Conservation (phyloP, 2,329 filamentous ascomycete genomes). For the Simplicillium aogashimaense region DNA sequence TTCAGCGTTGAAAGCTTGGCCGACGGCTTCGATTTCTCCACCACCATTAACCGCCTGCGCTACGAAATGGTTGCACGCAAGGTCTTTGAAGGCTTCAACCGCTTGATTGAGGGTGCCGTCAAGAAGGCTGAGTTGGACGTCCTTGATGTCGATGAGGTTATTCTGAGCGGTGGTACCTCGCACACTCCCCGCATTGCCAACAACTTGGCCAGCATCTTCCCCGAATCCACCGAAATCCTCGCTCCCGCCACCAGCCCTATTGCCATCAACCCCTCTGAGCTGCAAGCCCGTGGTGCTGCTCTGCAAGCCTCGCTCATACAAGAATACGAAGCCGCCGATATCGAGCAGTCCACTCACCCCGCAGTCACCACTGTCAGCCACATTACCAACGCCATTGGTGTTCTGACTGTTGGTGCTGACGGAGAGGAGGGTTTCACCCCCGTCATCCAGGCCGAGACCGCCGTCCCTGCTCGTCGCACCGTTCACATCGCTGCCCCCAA, state of each 20-base stretch:
- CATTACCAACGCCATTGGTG: slow-evolving; percentile 78
- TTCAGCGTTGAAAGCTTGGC: slow-evolving; percentile 89
- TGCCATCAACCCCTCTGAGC: slow-evolving; percentile 89
- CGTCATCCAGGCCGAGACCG: slow-evolving; percentile 77
- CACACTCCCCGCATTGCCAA: slow-evolving; percentile 89
- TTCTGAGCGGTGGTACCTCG: slow-evolving; percentile 82
- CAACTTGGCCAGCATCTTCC: slow-evolving; percentile 73
- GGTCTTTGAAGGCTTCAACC: slow-evolving; percentile 80
- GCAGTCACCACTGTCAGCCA: slow-evolving; percentile 92
- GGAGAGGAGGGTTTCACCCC: slow-evolving; percentile 65
- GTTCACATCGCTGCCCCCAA: slow-evolving; percentile 68
- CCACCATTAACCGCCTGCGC: slow-evolving; percentile 84
- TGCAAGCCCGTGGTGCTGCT: slow-evolving; percentile 79
- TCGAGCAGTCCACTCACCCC: slow-evolving; percentile 91
- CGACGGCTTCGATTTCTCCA: slow-evolving; percentile 82
- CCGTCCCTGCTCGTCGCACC: slow-evolving; percentile 78
- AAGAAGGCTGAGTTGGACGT: slow-evolving; percentile 90
- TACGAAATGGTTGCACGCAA: slow-evolving; percentile 85
- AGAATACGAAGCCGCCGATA: slow-evolving; percentile 88
- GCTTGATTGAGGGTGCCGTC: slow-evolving; percentile 72
- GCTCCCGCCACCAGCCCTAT: slow-evolving; percentile 69
- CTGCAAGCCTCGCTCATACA: slow-evolving; percentile 91
- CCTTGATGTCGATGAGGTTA: slow-evolving; percentile 88
- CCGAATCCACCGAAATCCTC: slow-evolving; percentile 65
- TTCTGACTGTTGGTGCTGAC: slow-evolving; percentile 54